A percentile compares a stretch with the other conserved stretches of the same genome.
Conservation (phyloP, 139 green algal genomes). For the Dunaliella primolecta region DNA sequence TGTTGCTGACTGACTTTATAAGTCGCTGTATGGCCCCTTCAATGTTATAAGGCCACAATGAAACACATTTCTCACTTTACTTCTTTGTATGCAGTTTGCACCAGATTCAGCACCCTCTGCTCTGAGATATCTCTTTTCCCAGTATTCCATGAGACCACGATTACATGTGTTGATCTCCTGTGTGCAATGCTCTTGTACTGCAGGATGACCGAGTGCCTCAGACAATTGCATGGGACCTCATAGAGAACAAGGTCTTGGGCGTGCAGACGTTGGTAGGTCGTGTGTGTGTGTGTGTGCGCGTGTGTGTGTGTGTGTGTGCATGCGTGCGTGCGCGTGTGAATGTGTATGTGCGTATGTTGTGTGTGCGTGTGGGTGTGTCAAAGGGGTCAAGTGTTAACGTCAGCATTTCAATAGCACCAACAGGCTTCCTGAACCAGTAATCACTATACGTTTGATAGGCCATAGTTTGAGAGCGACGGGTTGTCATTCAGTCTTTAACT, state of each 20-base stretch:
- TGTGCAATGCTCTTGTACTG: neutral
- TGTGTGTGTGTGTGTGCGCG: neutral
- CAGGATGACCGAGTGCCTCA: constrained; percentile 30
- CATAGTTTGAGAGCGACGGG: too few relatives aligned
- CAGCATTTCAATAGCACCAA: neutral
- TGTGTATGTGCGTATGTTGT: too few relatives aligned
- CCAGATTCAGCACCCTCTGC: too few relatives aligned
- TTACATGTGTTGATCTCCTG: neutral
- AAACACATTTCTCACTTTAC: too few relatives aligned
- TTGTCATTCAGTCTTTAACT: too few relatives aligned
- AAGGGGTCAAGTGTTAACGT: neutral
- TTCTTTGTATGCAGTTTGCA: too few relatives aligned
- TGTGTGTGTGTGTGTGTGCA: neutral
- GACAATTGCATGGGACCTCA: constrained; percentile 48
- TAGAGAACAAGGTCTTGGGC: constrained; percentile 55
- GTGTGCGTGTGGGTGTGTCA: neutral
- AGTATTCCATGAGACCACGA: too few relatives aligned
- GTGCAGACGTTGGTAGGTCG: constrained; percentile 38
- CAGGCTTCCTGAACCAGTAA: neutral
- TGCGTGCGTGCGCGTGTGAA: neutral
- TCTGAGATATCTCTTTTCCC: too few relatives aligned
- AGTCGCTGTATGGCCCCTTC: too few relatives aligned
- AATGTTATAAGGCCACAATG: too few relatives aligned
- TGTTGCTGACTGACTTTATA: too few relatives aligned
- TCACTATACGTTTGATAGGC: too few relatives aligned